phyloP scores from a whole-genome alignment of 2,329 filamentous ascomycete species.

The Exophiala lecanii-corni region DNA sequence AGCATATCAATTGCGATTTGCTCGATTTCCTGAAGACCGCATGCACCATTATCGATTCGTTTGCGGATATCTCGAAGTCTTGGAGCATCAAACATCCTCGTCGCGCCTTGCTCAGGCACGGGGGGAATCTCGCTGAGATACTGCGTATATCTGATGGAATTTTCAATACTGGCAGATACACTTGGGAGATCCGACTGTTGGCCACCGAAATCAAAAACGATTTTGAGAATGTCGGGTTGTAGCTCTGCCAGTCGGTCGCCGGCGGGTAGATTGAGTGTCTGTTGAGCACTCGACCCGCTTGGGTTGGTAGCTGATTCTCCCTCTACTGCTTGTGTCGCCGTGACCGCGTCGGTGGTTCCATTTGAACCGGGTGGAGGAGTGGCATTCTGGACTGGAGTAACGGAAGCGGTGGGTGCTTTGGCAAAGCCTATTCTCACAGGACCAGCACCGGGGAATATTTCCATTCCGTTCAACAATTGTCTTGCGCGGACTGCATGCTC shows the following conservation, averaged over 20 bases:
- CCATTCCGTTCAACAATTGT: slow-evolving; percentile 84
- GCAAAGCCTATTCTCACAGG: slow-evolving; percentile 95
- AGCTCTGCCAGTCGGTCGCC: slow-evolving; percentile 68
- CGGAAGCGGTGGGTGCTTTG: slow-evolving; percentile 85
- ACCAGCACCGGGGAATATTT: slow-evolving; percentile 95
- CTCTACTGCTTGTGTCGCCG: slow-evolving; percentile 27
- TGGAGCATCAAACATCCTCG: slow-evolving; percentile 85
- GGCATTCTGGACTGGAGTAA: slow-evolving; percentile 83
- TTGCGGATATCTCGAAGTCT: slow-evolving; percentile 94
- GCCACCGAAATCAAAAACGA: slow-evolving; percentile 84
- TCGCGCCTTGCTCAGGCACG: slow-evolving; percentile 81
- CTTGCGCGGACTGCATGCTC: slow-evolving; percentile 90
- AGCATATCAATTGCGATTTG: slow-evolving; percentile 90
- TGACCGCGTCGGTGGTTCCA: slow-evolving; percentile 17
- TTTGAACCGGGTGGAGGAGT: slow-evolving; percentile 77
- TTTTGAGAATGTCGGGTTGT: slow-evolving; percentile 74
- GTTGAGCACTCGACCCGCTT: slow-evolving; percentile 18
- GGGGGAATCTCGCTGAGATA: slow-evolving; percentile 83
- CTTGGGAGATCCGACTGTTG: slow-evolving; percentile 69
- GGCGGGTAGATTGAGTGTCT: slow-evolving; percentile 17
- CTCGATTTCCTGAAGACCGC: slow-evolving; percentile 83
- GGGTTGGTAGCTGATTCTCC: slow-evolving; percentile 30
- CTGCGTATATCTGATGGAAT: slow-evolving; percentile 67
- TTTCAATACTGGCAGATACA: slow-evolving; percentile 69
- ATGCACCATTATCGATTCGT: slow-evolving; percentile 90